These are phyloP conservation scores for Trichoderma semiorbis DNA, from an alignment of 2,329 filamentous ascomycete genomes.

Conservation along the genomic window DNA sequence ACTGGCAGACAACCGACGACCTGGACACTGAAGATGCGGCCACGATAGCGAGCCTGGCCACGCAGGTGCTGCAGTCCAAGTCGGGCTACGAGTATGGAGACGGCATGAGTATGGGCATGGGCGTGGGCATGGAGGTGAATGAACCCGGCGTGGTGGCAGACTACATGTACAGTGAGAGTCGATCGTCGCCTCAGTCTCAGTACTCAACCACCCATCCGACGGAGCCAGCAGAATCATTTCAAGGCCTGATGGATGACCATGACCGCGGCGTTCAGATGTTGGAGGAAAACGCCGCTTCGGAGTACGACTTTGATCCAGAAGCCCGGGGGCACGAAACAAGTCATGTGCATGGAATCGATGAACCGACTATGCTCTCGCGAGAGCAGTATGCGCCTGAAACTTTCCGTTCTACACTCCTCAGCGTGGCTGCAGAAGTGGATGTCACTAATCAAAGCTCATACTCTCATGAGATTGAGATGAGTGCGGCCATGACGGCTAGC, in stretches of 20 bases:
- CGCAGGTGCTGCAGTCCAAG: constrained; percentile 10
- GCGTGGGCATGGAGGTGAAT: neutral
- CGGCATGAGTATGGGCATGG: neutral
- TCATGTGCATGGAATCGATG: neutral
- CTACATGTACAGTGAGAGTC: constrained; percentile 4
- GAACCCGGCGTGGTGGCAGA: neutral
- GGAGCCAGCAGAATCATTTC: constrained; percentile 8
- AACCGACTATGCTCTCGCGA: neutral
- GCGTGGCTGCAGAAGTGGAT: neutral
- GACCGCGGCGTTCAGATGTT: neutral
- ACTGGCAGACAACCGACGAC: constrained; percentile 5
- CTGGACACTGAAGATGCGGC: neutral
- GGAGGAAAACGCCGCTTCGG: neutral
- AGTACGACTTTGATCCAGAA: neutral
- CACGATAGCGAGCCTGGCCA: constrained; percentile 8
- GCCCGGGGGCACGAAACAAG: neutral
- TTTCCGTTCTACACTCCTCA: neutral
- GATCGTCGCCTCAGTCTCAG: constrained; percentile 13
- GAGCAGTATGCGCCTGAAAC: neutral
- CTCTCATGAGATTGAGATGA: neutral
- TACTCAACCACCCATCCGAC: neutral
- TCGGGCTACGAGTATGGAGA: neutral
- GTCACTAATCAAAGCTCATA: neutral
- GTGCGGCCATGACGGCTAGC: neutral
- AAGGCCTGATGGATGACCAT: neutral